Conservation (phyloP, 805 yeast genomes). For the Ascoidea tarda region DNA sequence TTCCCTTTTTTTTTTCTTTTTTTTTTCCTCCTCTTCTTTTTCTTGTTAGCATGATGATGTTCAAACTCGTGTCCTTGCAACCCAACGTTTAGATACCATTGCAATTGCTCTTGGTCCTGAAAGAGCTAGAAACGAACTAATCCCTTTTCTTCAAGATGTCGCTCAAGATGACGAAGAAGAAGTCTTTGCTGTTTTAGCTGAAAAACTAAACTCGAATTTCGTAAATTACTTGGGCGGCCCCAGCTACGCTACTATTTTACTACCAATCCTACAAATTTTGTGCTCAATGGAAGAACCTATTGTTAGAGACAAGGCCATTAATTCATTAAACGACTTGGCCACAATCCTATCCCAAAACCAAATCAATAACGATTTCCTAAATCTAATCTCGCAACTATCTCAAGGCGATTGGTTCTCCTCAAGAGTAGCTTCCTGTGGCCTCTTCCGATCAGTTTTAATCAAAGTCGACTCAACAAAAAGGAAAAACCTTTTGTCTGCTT, state of each 20-base stretch:
- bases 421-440: conserved; percentile 83
- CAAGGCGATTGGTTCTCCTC: conserved; percentile 91
- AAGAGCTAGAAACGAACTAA: conserved; percentile 74
- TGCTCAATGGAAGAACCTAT: conserved; percentile 93
- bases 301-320: conserved; percentile 90
- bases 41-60: conserved; percentile 67
- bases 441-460: conserved; percentile 56
- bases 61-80: conserved; percentile 83
- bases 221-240: conserved; percentile 84
- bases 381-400: conserved; percentile 63
- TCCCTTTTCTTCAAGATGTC: conserved; percentile 76
- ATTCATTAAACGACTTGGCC: conserved; percentile 63
- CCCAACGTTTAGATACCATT: conserved; percentile 87
- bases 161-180: conserved; percentile 98
- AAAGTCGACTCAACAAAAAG: conserved; percentile 42
- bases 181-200: conserved; percentile 86
- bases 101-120: conserved; percentile 92
- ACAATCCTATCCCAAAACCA: conserved; percentile 48
- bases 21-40: background rate
- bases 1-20: background rate
- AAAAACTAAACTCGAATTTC: conserved; percentile 67
- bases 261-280: conserved; percentile 62
- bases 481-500: conserved; percentile 49
- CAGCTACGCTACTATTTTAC: conserved; percentile 39
- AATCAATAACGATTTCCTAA: conserved; percentile 51